Conservation (phyloP, 2,329 filamentous ascomycete genomes). For the Malbranchea zuffiana region DNA sequence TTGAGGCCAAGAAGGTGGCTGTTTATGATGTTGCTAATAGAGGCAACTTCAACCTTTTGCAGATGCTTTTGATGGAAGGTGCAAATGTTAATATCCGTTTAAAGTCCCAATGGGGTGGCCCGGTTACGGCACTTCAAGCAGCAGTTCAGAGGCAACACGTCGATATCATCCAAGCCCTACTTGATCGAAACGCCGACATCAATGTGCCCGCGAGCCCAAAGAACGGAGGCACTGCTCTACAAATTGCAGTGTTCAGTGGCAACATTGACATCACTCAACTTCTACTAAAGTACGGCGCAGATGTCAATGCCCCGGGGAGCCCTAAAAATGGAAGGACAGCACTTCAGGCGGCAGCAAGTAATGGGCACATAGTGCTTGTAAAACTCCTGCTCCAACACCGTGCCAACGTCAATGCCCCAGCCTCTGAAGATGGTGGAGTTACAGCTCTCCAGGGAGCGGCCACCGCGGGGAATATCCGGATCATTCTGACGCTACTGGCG, state of each 20-base stretch:
- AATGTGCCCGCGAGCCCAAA: neutral
- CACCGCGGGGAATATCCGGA: slow-evolving; percentile 1
- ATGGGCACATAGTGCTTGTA: neutral
- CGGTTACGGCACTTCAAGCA: neutral
- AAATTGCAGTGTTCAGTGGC: neutral
- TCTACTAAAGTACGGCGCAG: slow-evolving; percentile 4
- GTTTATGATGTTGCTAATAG: slow-evolving; percentile 13
- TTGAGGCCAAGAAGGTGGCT: neutral
- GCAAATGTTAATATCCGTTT: slow-evolving; percentile 12
- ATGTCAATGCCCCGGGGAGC: slow-evolving; percentile 1
- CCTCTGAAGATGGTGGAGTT: neutral
- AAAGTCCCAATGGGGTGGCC: neutral
- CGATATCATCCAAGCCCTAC: neutral
- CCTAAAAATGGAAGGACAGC: neutral
- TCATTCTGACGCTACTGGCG: slow-evolving; percentile 2
- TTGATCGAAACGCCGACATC: neutral
- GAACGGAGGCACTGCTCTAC: slow-evolving; percentile 1
- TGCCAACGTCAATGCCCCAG: slow-evolving; percentile 7
- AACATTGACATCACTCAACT: neutral
- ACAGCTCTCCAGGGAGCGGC: slow-evolving; percentile 9
- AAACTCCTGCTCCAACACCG: slow-evolving; percentile 2
- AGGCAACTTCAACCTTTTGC: slow-evolving; percentile 12
- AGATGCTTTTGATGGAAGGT: slow-evolving; percentile 13
- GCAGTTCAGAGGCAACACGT: neutral
- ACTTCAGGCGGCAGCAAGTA: too few relatives aligned